Base-by-base conservation (phyloP, 768 basidiomycete species). In the Cantharellus cinnabarinus region DNA sequence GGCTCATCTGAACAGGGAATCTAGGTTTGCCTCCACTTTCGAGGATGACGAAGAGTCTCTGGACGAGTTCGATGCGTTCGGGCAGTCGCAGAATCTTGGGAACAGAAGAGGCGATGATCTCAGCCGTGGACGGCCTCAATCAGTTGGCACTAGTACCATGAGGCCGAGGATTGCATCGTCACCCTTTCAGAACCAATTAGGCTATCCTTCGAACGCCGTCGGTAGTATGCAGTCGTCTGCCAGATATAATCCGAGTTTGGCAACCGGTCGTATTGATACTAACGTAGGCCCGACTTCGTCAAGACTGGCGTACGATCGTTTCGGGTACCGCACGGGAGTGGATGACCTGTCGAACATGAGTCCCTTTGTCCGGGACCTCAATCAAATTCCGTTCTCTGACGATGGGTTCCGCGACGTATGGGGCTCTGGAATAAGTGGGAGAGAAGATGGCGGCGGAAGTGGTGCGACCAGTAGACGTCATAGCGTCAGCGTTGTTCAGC, bases 311-410 rank as follows among this genome's bases (percentile, higher is more conserved):
- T 48, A 48, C 29, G 29, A 48, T 29, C 44, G 44, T 48, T 29
- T 48, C 10, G 44, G 44, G 10, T 48, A 48, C 29, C 44, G 44
- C 44, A 10, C 10, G 10, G 44, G 10, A 10, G 10, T 38, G 7
- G 56, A 58, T 29, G 76, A 88, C 69, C 69, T 78, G 48, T 83
- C 85, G 39, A 89, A 89, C 67, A 84, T 86, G 77, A 81, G 79
- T 63, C 88, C 87, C 0, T 89, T 90, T 67, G 78, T 85, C n/a
- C 74, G 87, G 34, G 85, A 90, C 67, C 83, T 89, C 15, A 80
- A 79, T 3, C 80, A 83, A 69, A 85, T 89, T 59, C 69, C 88
- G 41, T 69, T 82, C 55, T 84, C 87, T 65, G 85, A 88, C 59
- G 79, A 78, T 3, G 80, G 80, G 0, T 78, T 86, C 64, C 74